phyloP scores from a whole-genome alignment of 2,329 filamentous ascomycete species.

The Aspergillus sp. region DNA sequence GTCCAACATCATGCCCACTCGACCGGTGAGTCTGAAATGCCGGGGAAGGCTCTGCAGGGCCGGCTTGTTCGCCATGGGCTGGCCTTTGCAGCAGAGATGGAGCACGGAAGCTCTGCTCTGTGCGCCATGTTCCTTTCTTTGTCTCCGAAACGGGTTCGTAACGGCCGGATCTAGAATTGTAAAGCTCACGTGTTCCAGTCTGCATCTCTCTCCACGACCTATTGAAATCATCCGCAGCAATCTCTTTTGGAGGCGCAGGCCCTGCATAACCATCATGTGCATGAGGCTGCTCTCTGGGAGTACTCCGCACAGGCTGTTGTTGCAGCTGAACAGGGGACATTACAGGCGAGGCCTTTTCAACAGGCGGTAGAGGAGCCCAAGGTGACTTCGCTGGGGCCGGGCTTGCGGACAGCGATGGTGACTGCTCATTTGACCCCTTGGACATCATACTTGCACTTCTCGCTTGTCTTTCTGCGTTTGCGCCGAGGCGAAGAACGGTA shows the following conservation, averaged over 20 bases:
- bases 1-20: conserved; percentile 59
- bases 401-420: conserved; percentile 45
- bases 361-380: conserved; percentile 81
- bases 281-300: conserved; percentile 53
- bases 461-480: conserved; percentile 45
- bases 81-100: conserved; percentile 77
- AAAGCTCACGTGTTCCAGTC: conserved; percentile 70
- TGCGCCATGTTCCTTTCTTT: conserved; percentile 66
- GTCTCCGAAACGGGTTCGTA: conserved; percentile 82
- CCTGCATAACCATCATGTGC: conserved; percentile 55
- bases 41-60: conserved; percentile 76
- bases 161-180: conserved; percentile 90
- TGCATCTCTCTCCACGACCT: conserved; percentile 76
- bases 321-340: conserved; percentile 51
- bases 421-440: conserved; percentile 54
- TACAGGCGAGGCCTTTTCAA: conserved; percentile 74
- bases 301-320: conserved; percentile 48
- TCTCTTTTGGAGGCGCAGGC: conserved; percentile 66
- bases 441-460: conserved; percentile 43
- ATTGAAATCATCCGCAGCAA: conserved; percentile 91
- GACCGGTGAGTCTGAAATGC: conserved; percentile 79
- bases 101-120: conserved; percentile 66
- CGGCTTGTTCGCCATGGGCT: conserved; percentile 57
- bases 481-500: conserved; percentile 48
- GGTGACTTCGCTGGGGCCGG: conserved; percentile 74